Evolutionary conservation across 2,329 filamentous ascomycete species (phyloP).

Genomic region (Fusarium floridanum): DNA sequence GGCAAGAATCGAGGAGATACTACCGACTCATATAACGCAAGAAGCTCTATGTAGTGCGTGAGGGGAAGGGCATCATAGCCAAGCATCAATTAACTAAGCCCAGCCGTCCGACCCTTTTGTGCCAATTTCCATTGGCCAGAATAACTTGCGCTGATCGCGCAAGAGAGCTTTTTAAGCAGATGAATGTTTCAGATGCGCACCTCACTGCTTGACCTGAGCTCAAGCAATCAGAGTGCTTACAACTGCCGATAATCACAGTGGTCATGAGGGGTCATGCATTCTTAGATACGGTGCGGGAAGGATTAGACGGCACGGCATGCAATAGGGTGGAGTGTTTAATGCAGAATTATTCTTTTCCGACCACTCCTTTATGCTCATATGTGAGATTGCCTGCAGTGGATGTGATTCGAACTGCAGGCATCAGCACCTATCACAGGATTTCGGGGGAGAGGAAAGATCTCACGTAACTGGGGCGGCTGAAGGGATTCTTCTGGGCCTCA

Average conservation of each 20-base stretch:
- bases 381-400: rapidly evolving
- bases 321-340: neutral
- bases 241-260: neutral
- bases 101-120: neutral
- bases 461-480: neutral
- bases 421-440: neutral
- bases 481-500: neutral
- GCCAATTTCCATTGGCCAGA: neutral
- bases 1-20: neutral
- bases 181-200: neutral
- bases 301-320: neutral
- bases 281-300: neutral
- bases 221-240: neutral
- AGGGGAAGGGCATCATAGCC: neutral
- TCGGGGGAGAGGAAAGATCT: neutral
- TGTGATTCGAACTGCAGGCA: neutral
- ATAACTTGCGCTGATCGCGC: neutral
- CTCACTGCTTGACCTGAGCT: neutral
- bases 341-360: neutral
- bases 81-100: neutral
- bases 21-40: neutral
- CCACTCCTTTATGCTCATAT: neutral
- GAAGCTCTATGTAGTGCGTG: neutral
- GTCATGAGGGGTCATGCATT: neutral
- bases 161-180: neutral